A percentile compares a stretch with the other conserved stretches of the same genome.
phyloP scores from a whole-genome alignment of 2,329 filamentous ascomycete genomes.

The Pseudogymnoascus sp. region DNA sequence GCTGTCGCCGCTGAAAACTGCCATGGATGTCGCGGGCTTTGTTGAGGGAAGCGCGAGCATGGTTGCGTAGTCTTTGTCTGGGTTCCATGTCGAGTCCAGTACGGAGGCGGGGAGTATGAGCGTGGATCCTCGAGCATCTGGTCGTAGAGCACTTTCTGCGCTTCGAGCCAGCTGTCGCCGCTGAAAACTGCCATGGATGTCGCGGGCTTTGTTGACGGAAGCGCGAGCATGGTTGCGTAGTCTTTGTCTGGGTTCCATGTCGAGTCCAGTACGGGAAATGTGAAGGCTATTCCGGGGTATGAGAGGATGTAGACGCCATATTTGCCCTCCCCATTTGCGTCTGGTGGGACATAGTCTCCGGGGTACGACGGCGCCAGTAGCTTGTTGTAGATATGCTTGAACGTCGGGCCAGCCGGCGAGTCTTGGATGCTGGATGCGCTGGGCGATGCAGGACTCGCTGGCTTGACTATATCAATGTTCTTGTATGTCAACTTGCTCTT shows the following conservation, averaged over 20 bases:
- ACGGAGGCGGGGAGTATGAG: constrained; percentile 52
- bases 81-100: constrained; percentile 67
- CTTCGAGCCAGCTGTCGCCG: constrained; percentile 84
- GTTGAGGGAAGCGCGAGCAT: constrained; percentile 72
- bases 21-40: constrained; percentile 74
- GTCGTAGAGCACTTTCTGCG: constrained; percentile 67
- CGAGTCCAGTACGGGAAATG: constrained; percentile 68
- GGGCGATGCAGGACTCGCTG: constrained; percentile 31
- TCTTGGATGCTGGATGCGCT: constrained; percentile 23
- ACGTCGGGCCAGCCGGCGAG: constrained; percentile 57
- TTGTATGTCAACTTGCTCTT: constrained; percentile 80
- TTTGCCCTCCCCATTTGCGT: constrained; percentile 39
- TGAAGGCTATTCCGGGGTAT: constrained; percentile 90
- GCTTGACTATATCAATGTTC: constrained; percentile 68
- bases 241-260: constrained; percentile 70
- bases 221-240: constrained; percentile 78
- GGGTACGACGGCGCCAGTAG: constrained; percentile 91
- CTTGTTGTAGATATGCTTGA: constrained; percentile 84
- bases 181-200: constrained; percentile 85
- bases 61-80: constrained; percentile 72
- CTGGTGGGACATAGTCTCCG: constrained; percentile 76
- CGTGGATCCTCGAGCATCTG: constrained; percentile 66
- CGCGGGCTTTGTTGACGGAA: constrained; percentile 66
- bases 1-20: constrained; percentile 80
- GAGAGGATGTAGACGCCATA: constrained; percentile 80